A percentile compares a stretch with the other conserved stretches of the same genome.
Conservation (phyloP, 208 protist genomes). For the Crithidia fasciculata region DNA sequence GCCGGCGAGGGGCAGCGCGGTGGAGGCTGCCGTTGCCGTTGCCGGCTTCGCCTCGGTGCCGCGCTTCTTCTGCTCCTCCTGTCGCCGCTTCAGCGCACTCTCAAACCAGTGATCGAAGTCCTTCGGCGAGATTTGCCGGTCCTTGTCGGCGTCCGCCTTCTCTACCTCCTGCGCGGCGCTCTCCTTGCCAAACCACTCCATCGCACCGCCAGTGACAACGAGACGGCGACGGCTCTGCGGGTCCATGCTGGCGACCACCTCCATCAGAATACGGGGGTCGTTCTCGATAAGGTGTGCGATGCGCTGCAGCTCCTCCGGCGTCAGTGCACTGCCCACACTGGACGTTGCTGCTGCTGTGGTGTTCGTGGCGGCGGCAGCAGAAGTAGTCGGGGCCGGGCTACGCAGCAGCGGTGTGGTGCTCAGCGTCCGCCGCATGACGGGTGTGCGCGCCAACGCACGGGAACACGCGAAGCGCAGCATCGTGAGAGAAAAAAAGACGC, state of each 20-base stretch:
- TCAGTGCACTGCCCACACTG: constrained; percentile 14
- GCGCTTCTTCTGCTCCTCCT: constrained; percentile 50
- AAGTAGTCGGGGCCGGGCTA: background rate
- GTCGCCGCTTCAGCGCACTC: constrained; percentile 70
- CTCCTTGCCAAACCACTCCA: constrained; percentile 93
- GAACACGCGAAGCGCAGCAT: constrained; percentile 11
- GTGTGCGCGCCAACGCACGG: background rate
- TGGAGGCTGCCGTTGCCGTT: constrained; percentile 15
- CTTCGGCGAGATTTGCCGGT: constrained; percentile 84
- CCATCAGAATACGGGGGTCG: constrained; percentile 81
- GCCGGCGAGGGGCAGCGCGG: constrained; percentile 52
- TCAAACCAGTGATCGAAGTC: constrained; percentile 93
- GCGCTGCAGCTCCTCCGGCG: constrained; percentile 57
- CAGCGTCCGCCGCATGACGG: background rate
- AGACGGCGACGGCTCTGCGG: constrained; percentile 77
- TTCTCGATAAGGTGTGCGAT: constrained; percentile 80
- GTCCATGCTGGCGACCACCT: constrained; percentile 77
- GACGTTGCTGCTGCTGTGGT: background rate
- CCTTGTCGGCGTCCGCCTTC: constrained; percentile 83
- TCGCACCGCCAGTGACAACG: constrained; percentile 84
- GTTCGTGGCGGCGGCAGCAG: constrained; percentile 3
- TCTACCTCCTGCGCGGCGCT: constrained; percentile 80
- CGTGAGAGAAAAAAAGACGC: background rate
- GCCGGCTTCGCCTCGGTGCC: constrained; percentile 19
- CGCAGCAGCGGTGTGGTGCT: background rate